Percentiles rank a stretch among this genome's conserved stretches.
Evolutionary conservation across 140 eudicot species (phyloP).

Genomic region (Senecio squalidus): DNA sequence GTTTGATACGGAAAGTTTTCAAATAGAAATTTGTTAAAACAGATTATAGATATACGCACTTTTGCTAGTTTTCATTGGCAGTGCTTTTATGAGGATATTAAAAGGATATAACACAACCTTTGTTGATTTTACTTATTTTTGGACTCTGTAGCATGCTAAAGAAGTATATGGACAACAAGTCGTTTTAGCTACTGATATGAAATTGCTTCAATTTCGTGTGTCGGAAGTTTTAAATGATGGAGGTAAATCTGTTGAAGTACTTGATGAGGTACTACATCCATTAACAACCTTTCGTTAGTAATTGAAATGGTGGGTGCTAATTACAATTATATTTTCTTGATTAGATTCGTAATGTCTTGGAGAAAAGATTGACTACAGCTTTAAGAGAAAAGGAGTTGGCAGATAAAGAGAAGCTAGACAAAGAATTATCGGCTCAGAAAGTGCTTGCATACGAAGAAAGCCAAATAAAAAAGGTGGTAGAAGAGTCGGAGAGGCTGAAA

Average conservation of each 20-base stretch:
- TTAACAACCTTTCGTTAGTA: neutral
- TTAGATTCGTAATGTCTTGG: conserved; percentile 7
- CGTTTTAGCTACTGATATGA: conserved; percentile 3
- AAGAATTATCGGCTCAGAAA: neutral
- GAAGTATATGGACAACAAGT: conserved; percentile 52
- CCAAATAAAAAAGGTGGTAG: neutral
- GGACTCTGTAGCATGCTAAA: conserved; percentile 53
- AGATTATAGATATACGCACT: too few species aligned
- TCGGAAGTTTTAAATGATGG: conserved; percentile 40
- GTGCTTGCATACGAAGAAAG: conserved; percentile 1
- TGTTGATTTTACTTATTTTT: neutral
- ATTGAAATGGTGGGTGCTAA: neutral
- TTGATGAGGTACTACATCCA: conserved; percentile 44
- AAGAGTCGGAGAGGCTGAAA: conserved; percentile 1
- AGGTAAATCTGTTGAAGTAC: conserved; percentile 47
- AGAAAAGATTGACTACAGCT: conserved; percentile 1
- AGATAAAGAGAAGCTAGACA: neutral
- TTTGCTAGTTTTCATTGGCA: too few species aligned
- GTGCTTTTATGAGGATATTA: too few species aligned
- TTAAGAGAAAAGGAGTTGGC: neutral
- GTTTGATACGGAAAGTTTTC: too few species aligned
- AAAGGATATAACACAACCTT: too few species aligned
- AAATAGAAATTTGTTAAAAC: too few species aligned
- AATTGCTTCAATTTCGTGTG: neutral
- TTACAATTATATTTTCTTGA: neutral